phyloP scores from a whole-genome alignment of 1,284 basidiomycete genomes.

The Ustilago nuda region DNA sequence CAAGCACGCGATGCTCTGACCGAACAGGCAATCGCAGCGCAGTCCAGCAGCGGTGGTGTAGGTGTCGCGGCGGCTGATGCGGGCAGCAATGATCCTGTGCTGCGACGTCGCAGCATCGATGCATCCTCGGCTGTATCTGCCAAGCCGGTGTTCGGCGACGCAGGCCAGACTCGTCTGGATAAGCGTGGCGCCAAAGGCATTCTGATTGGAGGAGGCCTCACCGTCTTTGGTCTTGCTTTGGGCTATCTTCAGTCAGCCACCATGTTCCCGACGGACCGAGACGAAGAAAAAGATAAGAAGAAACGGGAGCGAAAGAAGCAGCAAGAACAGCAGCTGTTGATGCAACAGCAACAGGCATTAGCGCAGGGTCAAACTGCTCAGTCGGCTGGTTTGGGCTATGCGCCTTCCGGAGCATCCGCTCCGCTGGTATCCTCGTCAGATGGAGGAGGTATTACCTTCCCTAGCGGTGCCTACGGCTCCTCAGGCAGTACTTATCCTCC shows the following conservation, averaged over 20 bases:
- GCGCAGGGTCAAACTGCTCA: conserved; percentile 9
- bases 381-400: conserved; percentile 1
- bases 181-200: conserved; percentile 2
- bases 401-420: neutral
- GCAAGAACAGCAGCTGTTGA: conserved; percentile 11
- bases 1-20: neutral
- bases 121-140: neutral
- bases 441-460: neutral
- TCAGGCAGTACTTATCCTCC: neutral
- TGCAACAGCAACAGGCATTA: conserved; percentile 19
- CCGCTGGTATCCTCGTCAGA: no score
- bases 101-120: conserved; percentile 10
- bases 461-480: neutral
- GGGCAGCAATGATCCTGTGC: conserved; percentile 18
- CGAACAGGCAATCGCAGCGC: conserved; percentile 2
- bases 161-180: conserved; percentile 6
- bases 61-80: neutral
- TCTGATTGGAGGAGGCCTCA: conserved; percentile 3
- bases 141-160: neutral
- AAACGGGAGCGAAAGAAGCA: conserved; percentile 25
- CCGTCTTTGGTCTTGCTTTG: neutral
- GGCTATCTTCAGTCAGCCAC: conserved; percentile 34
- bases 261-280: conserved; percentile 26
- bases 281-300: conserved; percentile 31
- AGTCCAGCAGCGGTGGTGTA: neutral